phyloP scores from a whole-genome alignment of 2,329 filamentous ascomycete species.

The Phoma sp. region DNA sequence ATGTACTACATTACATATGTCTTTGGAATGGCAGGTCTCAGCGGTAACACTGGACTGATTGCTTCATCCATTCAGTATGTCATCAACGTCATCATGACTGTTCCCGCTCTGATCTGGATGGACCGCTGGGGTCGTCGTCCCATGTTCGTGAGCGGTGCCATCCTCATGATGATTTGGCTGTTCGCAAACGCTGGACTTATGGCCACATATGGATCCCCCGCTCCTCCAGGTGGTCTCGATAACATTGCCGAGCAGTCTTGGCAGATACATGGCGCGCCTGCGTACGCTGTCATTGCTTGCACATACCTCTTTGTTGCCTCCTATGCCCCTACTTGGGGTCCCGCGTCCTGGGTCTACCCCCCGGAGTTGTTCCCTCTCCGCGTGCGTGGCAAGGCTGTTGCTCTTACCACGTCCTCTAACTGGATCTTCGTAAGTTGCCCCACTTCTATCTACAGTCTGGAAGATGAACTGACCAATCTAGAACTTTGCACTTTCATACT shows the following conservation, averaged over 20 bases:
- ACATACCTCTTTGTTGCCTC: slow-evolving; percentile 76
- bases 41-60: slow-evolving; percentile 64
- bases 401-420: slow-evolving; percentile 65
- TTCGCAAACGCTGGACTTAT: slow-evolving; percentile 69
- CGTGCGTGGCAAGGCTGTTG: slow-evolving; percentile 68
- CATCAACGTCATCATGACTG: slow-evolving; percentile 81
- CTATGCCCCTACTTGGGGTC: slow-evolving; percentile 70
- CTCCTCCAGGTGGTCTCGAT: slow-evolving; percentile 48
- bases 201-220: slow-evolving; percentile 61
- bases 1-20: slow-evolving; percentile 63
- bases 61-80: slow-evolving; percentile 75
- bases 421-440: slow-evolving; percentile 57
- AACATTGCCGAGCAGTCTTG: slow-evolving; percentile 52
- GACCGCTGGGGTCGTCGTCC: slow-evolving; percentile 77
- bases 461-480: slow-evolving; percentile 47
- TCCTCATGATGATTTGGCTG: slow-evolving; percentile 68
- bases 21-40: slow-evolving; percentile 74
- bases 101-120: slow-evolving; percentile 76
- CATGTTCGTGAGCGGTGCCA: slow-evolving; percentile 69
- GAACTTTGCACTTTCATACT: slow-evolving; percentile 63
- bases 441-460: neutral
- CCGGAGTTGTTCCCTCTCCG: slow-evolving; percentile 68
- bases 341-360: slow-evolving; percentile 64
- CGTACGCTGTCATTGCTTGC: slow-evolving; percentile 66
- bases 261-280: slow-evolving; percentile 48